Conservation (phyloP, 1,139 yeast species). For the Candida smagusa region DNA sequence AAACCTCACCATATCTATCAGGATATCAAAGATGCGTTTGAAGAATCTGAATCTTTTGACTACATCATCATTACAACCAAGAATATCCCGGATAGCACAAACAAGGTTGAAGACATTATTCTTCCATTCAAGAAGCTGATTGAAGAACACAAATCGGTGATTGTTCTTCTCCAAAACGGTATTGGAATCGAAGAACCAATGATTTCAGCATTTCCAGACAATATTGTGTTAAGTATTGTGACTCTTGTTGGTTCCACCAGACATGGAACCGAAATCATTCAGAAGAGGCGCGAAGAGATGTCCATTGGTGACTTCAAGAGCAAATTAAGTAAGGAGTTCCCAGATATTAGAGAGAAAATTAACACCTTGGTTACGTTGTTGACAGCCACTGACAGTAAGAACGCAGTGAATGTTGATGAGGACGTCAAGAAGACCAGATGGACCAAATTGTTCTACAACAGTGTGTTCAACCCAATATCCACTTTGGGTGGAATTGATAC, state of each 20-base stretch:
- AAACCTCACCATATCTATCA: constrained; percentile 48
- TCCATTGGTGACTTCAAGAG: constrained; percentile 51
- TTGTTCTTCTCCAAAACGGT: constrained; percentile 58
- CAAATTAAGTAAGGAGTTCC: constrained; percentile 8
- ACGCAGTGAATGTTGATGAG: constrained; percentile 41
- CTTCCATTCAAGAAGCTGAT: constrained; percentile 47
- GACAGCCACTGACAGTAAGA: constrained; percentile 36
- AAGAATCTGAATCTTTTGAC: constrained; percentile 52
- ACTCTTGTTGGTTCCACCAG: constrained; percentile 65
- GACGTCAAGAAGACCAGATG: constrained; percentile 58
- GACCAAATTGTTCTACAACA: constrained; percentile 72
- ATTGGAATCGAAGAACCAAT: constrained; percentile 67
- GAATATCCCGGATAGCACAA: constrained; percentile 65
- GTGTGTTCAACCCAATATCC: constrained; percentile 60
- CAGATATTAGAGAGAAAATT: constrained; percentile 22
- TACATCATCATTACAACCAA: constrained; percentile 68
- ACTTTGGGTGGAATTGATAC: constrained; percentile 51
- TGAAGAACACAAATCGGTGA: constrained; percentile 12
- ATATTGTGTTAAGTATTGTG: constrained; percentile 63
- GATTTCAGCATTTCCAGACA: constrained; percentile 54
- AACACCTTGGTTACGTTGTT: constrained; percentile 49
- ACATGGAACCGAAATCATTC: constrained; percentile 49
- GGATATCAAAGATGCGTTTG: constrained; percentile 45
- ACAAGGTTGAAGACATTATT: constrained; percentile 54
- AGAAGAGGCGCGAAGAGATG: constrained; percentile 53